Base-by-base conservation (phyloP, 2,329 filamentous ascomycete species). In the Emydomyces testavorans region DNA sequence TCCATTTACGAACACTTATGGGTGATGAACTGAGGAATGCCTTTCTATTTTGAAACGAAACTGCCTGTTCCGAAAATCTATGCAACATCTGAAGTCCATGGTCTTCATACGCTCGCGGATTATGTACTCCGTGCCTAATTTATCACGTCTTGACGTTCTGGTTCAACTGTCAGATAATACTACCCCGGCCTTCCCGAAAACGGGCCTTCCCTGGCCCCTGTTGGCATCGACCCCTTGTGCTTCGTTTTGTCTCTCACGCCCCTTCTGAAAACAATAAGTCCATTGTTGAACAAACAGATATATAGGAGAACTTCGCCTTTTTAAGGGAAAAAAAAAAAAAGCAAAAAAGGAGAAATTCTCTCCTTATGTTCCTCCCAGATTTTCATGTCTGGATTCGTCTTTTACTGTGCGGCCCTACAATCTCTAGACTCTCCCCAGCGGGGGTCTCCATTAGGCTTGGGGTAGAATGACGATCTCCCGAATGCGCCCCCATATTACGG, bases 381-480 rank as follows among this genome's bases (percentile, higher is more conserved):
- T 28, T 28, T 11, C 26, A 28, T 28, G 26, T n/a, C n/a, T n/a
- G n/a, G n/a, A n/a, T n/a, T n/a, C n/a, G n/a, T n/a, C n/a, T n/a
- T n/a, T n/a, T n/a, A 18, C 23, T 24, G n/a, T 31, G 24, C 18
- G 15, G 34, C 35, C 15, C 24, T n/a, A 18, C 43, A 37, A 3
- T 18, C n/a, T n/a, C n/a, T n/a, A n/a, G n/a, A n/a, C 21, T 6
- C 15, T 32, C n/a, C 26, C 40, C 7, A 28, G 15, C 43, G 21
- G 10, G 28, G 34, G 8, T n/a, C 23, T 38, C 44, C 36, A 32
- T 46, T 11, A 15, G 34, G 28, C 15, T 31, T 16, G 24, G 34
- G 26, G 34, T 29, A 31, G 15, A 31, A 23, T 35, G 45, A 40
- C 37, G 45, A 47, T 47, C 45, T 47, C 45, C 45, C 45, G 45